Evolutionary conservation across 1,284 basidiomycete species (phyloP).

Genomic region (Mycosarcoma maydis): DNA sequence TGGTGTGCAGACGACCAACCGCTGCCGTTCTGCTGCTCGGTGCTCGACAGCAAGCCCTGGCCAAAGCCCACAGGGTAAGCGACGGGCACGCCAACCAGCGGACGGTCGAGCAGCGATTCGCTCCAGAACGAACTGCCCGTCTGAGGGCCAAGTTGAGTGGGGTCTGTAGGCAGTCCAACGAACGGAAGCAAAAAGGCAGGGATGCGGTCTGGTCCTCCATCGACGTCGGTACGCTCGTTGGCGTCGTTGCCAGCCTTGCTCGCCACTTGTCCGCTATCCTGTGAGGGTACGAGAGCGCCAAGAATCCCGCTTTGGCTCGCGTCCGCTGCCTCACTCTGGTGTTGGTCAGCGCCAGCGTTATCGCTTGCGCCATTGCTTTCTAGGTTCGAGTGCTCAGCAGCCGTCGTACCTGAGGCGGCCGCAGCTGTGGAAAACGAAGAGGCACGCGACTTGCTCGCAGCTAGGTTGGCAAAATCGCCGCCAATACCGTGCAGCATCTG

Average conservation of each 20-base stretch:
- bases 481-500: conserved; percentile 46
- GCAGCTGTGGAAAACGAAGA: conserved; percentile 11
- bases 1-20: conserved; percentile 19
- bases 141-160: conserved; percentile 36
- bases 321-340: conserved; percentile 2
- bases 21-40: conserved; percentile 32
- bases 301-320: conserved; percentile 17
- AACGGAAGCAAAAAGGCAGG: conserved; percentile 44
- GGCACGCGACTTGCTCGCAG: conserved; percentile 14
- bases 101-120: conserved; percentile 46
- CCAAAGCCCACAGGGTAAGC: conserved; percentile 45
- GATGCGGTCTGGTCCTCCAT: conserved; percentile 33
- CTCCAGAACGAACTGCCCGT: conserved; percentile 39
- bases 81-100: conserved; percentile 41
- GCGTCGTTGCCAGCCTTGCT: conserved; percentile 8
- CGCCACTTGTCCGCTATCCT: conserved; percentile 8
- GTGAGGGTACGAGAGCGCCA: conserved; percentile 32
- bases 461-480: conserved; percentile 31
- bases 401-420: neutral
- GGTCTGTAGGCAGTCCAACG: conserved; percentile 46
- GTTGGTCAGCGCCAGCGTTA: neutral
- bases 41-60: conserved; percentile 10
- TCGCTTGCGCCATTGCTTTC: conserved; percentile 12
- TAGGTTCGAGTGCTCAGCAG: neutral
- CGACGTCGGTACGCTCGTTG: conserved; percentile 22